phyloP scores from a whole-genome alignment of 345 rosid species.

The Conringia planisiliqua region DNA sequence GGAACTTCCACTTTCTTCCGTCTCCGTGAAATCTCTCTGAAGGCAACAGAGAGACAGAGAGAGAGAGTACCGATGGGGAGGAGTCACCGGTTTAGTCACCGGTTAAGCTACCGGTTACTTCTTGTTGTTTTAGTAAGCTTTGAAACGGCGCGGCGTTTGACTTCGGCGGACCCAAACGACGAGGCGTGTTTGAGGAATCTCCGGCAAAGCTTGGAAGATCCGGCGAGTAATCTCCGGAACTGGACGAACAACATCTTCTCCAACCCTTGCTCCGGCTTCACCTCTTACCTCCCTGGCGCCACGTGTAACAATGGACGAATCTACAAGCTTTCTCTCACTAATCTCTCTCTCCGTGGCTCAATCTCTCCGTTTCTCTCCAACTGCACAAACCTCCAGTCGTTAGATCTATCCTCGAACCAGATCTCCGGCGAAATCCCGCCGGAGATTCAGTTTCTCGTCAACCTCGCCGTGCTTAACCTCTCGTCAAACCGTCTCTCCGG shows the following conservation, averaged over 20 bases:
- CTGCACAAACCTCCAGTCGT: conserved; percentile 87
- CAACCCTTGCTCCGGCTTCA: conserved; percentile 76
- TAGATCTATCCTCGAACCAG: conserved; percentile 84
- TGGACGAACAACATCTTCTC: conserved; percentile 70
- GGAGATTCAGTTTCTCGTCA: conserved; percentile 77
- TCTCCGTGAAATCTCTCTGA: conserved; percentile 2
- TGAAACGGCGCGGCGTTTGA: conserved; percentile 29
- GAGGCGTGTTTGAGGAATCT: conserved; percentile 62
- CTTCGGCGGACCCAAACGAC: conserved; percentile 68
- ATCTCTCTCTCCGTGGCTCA: conserved; percentile 73
- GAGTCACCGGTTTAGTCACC: conserved; percentile 35
- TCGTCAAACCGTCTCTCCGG: conserved; percentile 72
- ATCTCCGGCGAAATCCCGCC: conserved; percentile 72
- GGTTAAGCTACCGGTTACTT: conserved; percentile 31
- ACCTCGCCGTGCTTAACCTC: conserved; percentile 91
- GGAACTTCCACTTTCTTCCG: conserved; percentile 22
- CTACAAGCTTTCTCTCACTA: conserved; percentile 84
- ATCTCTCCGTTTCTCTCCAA: conserved; percentile 80
- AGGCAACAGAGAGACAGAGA: neutral
- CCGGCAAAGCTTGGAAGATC: conserved; percentile 58
- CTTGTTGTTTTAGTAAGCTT: conserved; percentile 31
- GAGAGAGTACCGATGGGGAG: conserved; percentile 13
- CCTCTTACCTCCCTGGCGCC: conserved; percentile 74
- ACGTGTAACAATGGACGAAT: conserved; percentile 93
- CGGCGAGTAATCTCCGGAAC: conserved; percentile 61